phyloP scores from a whole-genome alignment of 2,329 filamentous ascomycete genomes.

The Cordyceps farinosa region DNA sequence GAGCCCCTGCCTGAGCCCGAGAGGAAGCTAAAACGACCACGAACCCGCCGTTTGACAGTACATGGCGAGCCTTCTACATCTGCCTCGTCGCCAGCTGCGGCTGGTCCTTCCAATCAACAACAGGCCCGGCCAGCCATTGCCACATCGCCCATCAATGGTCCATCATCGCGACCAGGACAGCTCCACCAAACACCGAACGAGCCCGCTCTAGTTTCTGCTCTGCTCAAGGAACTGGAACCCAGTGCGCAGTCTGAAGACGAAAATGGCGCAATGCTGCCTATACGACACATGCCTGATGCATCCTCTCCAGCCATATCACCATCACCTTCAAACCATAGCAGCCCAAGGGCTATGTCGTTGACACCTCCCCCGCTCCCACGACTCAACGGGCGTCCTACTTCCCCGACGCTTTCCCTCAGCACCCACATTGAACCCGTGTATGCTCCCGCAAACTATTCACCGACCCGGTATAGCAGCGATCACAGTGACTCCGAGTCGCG shows the following conservation, averaged over 20 bases:
- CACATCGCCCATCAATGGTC: conserved; percentile 12
- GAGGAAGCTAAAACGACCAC: conserved; percentile 81
- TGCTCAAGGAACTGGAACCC: conserved; percentile 83
- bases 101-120: conserved; percentile 23
- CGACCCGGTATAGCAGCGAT: conserved; percentile 46
- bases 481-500: conserved; percentile 44
- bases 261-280: conserved; percentile 25
- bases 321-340: conserved; percentile 60
- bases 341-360: conserved; percentile 62
- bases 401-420: conserved; percentile 63
- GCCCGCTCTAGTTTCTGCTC: conserved; percentile 79
- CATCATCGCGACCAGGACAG: not conserved
- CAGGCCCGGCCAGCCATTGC: conserved; percentile 17
- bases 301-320: conserved; percentile 66
- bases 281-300: conserved; percentile 33
- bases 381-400: conserved; percentile 53
- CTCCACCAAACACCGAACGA: conserved; percentile 37
- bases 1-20: conserved; percentile 69
- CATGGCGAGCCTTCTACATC: conserved; percentile 46
- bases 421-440: conserved; percentile 71
- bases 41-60: conserved; percentile 63
- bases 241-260: conserved; percentile 58
- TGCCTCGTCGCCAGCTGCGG: conserved; percentile 30
- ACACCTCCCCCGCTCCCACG: conserved; percentile 66
- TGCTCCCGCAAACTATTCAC: conserved; percentile 71